Evolutionary conservation across 495 filamentous ascomycete genomes (phyloP).

Genomic region (Neurospora africana): DNA sequence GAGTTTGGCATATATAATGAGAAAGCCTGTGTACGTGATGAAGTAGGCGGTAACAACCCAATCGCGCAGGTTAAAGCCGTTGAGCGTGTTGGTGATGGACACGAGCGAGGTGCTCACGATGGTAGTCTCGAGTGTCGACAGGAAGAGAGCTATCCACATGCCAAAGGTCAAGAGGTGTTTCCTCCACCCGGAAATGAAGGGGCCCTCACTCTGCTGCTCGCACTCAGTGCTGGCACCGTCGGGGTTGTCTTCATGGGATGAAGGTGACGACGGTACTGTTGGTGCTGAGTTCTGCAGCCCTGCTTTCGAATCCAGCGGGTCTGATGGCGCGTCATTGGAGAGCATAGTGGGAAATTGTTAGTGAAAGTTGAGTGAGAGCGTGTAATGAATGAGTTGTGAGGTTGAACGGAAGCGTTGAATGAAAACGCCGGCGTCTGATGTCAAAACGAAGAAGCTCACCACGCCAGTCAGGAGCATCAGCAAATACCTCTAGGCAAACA

Average conservation of each 20-base stretch:
- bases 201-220: neutral
- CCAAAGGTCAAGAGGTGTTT: neutral
- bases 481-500: neutral
- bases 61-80: slow-evolving; percentile 35
- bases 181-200: neutral
- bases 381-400: neutral
- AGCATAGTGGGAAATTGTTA: neutral
- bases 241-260: neutral
- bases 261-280: neutral
- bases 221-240: neutral
- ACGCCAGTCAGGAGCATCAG: neutral
- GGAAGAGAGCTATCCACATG: neutral
- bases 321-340: neutral
- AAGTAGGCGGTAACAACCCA: slow-evolving; percentile 52
- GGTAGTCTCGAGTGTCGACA: slow-evolving; percentile 42
- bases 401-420: neutral
- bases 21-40: slow-evolving; percentile 45
- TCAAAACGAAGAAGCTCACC: neutral
- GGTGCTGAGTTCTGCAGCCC: neutral
- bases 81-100: slow-evolving; percentile 41
- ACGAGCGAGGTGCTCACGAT: slow-evolving; percentile 51
- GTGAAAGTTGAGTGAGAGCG: neutral
- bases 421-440: neutral
- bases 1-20: slow-evolving; percentile 42
- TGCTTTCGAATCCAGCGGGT: neutral